phyloP scores from a whole-genome alignment of 2,329 filamentous ascomycete genomes.

The Penicillium sp. region DNA sequence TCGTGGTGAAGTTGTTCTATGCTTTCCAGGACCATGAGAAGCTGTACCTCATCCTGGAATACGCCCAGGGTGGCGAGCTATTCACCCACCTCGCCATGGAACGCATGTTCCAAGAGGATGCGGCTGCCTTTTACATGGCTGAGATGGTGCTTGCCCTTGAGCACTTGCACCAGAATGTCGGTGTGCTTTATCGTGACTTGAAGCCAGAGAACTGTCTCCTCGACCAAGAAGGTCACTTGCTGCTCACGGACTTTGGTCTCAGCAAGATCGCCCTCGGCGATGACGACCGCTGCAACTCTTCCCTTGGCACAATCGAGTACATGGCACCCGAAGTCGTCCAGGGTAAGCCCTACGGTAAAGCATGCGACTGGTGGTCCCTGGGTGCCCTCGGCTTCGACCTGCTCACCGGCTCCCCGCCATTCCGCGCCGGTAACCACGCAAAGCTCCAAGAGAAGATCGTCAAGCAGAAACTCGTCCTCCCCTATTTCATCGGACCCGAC shows the following conservation, averaged over 20 bases:
- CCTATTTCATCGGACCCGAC: conserved; percentile 88
- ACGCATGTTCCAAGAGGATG: conserved; percentile 90
- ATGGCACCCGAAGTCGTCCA: conserved; percentile 96
- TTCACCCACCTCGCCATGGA: conserved; percentile 94
- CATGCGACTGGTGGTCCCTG: conserved; percentile 98
- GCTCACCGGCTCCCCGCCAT: conserved; percentile 89
- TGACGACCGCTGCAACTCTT: conserved; percentile 76
- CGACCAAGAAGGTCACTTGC: conserved; percentile 85
- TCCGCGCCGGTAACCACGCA: conserved; percentile 85
- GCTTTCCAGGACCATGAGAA: conserved; percentile 98
- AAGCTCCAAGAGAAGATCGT: conserved; percentile 97
- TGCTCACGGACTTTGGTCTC: conserved; percentile 94
- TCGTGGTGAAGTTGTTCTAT: conserved; percentile 97
- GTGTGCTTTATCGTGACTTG: conserved; percentile 93
- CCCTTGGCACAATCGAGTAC: conserved; percentile 95
- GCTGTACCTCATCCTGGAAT: conserved; percentile 95
- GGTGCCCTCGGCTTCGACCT: conserved; percentile 91
- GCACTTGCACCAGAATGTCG: conserved; percentile 87
- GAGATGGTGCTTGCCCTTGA: conserved; percentile 95
- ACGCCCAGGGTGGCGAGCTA: conserved; percentile 93
- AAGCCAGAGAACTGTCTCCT: conserved; percentile 98
- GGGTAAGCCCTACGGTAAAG: conserved; percentile 86
- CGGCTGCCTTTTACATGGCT: conserved; percentile 96
- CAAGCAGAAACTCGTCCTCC: conserved; percentile 84
- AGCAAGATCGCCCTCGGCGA: conserved; percentile 87